Conservation (phyloP, 2,329 filamentous ascomycete genomes). For the Epichloe coenophiala region DNA sequence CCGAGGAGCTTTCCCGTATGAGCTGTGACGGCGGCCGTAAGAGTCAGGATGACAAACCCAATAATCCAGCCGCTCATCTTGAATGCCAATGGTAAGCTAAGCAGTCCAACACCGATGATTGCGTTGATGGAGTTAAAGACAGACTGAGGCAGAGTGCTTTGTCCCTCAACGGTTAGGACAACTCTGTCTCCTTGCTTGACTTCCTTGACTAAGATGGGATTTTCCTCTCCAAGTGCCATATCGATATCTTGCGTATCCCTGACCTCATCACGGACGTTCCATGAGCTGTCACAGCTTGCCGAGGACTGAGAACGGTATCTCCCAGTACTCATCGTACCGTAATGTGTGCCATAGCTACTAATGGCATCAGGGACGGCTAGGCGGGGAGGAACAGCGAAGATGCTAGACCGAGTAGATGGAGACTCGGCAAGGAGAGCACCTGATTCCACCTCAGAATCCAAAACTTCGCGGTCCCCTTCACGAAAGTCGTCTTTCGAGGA, state of each 20-base stretch:
- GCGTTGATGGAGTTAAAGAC: conserved; percentile 95
- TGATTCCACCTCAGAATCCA: conserved; percentile 29
- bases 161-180: conserved; percentile 73
- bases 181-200: conserved; percentile 79
- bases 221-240: conserved; percentile 19
- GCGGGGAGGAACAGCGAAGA: conserved; percentile 45
- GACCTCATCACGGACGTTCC: conserved; percentile 22
- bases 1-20: conserved; percentile 80
- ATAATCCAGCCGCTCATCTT: conserved; percentile 82
- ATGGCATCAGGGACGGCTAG: conserved; percentile 56
- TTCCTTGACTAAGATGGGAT: conserved; percentile 76
- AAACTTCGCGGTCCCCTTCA: conserved; percentile 27
- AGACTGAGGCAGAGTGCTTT: conserved; percentile 91
- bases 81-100: conserved; percentile 79
- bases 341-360: conserved; percentile 51
- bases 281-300: conserved; percentile 26
- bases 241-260: conserved; percentile 13
- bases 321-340: conserved; percentile 33
- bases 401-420: conserved; percentile 22
- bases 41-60: conserved; percentile 60
- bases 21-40: conserved; percentile 61
- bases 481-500: conserved; percentile 14
- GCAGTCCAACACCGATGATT: conserved; percentile 75
- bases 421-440: conserved; percentile 16
- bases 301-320: conserved; percentile 27